These are phyloP conservation scores for Penicillium sp. DNA, from an alignment of 2,329 filamentous ascomycete species.

Conservation along the genomic window DNA sequence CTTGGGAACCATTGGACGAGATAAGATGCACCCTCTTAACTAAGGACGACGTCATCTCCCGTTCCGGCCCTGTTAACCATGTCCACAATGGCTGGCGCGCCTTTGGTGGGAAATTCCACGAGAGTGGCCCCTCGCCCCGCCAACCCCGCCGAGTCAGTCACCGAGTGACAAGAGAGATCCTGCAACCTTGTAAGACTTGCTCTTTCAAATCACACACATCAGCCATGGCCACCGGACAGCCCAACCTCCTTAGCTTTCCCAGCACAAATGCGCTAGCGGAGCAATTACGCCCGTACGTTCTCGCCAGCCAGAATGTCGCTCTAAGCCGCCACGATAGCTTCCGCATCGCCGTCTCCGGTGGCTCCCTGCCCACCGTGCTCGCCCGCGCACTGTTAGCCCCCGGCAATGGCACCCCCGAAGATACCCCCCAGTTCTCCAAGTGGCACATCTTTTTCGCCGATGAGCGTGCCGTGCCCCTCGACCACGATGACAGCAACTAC, in stretches of 20 bases:
- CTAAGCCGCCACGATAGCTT: slow-evolving; percentile 79
- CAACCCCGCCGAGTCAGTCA: neutral
- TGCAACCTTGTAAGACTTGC: neutral
- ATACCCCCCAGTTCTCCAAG: slow-evolving; percentile 73
- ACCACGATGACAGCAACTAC: slow-evolving; percentile 94
- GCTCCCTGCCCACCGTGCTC: slow-evolving; percentile 85
- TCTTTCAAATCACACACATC: slow-evolving; percentile 7
- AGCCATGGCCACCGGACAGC: slow-evolving; percentile 43
- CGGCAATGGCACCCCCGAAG: slow-evolving; percentile 53
- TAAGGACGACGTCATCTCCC: slow-evolving; percentile 4
- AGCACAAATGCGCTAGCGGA: slow-evolving; percentile 69
- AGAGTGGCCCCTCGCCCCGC: neutral
- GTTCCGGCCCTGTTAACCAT: neutral
- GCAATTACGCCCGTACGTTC: slow-evolving; percentile 77
- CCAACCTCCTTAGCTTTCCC: slow-evolving; percentile 78
- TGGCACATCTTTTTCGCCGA: slow-evolving; percentile 99
- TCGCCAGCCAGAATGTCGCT: slow-evolving; percentile 78
- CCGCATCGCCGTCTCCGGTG: slow-evolving; percentile 90
- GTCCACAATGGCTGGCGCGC: neutral
- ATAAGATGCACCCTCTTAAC: neutral
- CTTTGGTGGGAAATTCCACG: neutral
- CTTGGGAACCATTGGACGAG: slow-evolving; percentile 21
- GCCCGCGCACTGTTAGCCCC: slow-evolving; percentile 75
- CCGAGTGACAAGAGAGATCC: neutral
- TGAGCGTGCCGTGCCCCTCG: slow-evolving; percentile 89